phyloP scores from a whole-genome alignment of 805 yeast genomes.

The Starmera dryadoides region DNA sequence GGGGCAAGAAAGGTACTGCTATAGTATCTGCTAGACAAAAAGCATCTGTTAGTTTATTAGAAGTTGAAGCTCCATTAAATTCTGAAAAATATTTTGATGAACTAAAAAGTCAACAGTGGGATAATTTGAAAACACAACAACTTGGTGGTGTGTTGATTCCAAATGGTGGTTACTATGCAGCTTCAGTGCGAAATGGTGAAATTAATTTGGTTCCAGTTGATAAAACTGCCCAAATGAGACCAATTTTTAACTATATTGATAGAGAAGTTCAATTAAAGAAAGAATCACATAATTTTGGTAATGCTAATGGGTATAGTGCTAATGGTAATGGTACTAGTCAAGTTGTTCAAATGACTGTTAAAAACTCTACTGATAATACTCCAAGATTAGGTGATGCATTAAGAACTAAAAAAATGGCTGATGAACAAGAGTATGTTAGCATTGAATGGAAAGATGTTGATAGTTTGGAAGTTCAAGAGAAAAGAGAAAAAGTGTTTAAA shows the following conservation, averaged over 20 bases:
- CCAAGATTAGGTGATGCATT: slow-evolving; percentile 68
- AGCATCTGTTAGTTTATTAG: slow-evolving; percentile 54
- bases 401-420: slow-evolving; percentile 52
- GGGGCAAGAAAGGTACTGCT: slow-evolving; percentile 27
- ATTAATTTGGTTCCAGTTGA: slow-evolving; percentile 60
- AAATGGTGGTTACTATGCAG: slow-evolving; percentile 45
- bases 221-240: slow-evolving; percentile 70
- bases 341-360: slow-evolving; percentile 74
- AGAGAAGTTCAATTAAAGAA: slow-evolving; percentile 39
- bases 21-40: slow-evolving; percentile 47
- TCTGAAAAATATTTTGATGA: slow-evolving; percentile 62
- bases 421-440: slow-evolving; percentile 45
- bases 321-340: slow-evolving; percentile 36
- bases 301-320: slow-evolving; percentile 23
- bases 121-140: slow-evolving; percentile 49
- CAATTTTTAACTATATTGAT: slow-evolving; percentile 76
- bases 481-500: slow-evolving; percentile 18
- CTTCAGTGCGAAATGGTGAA: slow-evolving; percentile 37
- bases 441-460: slow-evolving; percentile 40
- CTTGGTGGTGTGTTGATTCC: slow-evolving; percentile 62
- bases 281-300: slow-evolving; percentile 31
- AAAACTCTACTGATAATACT: slow-evolving; percentile 47
- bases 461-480: slow-evolving; percentile 21
- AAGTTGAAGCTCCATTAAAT: slow-evolving; percentile 70
- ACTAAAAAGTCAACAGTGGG: slow-evolving; percentile 59